phyloP scores from a whole-genome alignment of 148 eudicot species.

The Fallopia convolvulus region DNA sequence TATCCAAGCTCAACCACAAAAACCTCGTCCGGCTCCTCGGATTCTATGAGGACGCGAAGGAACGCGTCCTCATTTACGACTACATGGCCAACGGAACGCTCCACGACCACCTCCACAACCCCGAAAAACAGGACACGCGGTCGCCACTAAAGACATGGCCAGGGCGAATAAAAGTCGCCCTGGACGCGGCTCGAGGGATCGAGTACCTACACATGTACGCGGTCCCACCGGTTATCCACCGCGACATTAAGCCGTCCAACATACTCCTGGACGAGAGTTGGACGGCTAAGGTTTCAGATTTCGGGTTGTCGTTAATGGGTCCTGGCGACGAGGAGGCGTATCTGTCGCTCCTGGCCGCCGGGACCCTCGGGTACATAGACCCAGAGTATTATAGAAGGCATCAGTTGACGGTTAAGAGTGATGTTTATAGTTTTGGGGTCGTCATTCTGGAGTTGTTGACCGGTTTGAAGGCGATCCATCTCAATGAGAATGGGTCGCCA shows the following conservation, averaged over 20 bases:
- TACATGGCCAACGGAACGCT: constrained; percentile 66
- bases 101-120: constrained; percentile 66
- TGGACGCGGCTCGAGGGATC: constrained; percentile 85
- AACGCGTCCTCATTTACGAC: constrained; percentile 65
- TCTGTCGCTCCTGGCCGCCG: constrained; percentile 55
- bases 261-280: constrained; percentile 58
- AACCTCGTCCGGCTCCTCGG: constrained; percentile 66
- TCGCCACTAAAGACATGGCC: constrained; percentile 59
- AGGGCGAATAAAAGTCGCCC: constrained; percentile 50
- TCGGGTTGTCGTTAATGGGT: constrained; percentile 71
- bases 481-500: constrained; percentile 55
- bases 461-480: constrained; percentile 64
- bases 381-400: constrained; percentile 76
- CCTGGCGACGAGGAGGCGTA: constrained; percentile 47
- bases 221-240: constrained; percentile 68
- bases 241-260: constrained; percentile 88
- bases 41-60: constrained; percentile 53
- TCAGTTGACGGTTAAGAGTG: constrained; percentile 55
- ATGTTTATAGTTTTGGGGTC: constrained; percentile 82
- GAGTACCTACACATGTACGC: constrained; percentile 83
- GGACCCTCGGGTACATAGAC: constrained; percentile 77
- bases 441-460: constrained; percentile 57
- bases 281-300: constrained; percentile 86
- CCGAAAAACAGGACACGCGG: constrained; percentile 7
- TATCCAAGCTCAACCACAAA: constrained; percentile 81